Percentiles rank a stretch among this genome's conserved stretches.
Conservation (phyloP, 2,329 filamentous ascomycete species). For the Reticulascus tulasneorum region DNA sequence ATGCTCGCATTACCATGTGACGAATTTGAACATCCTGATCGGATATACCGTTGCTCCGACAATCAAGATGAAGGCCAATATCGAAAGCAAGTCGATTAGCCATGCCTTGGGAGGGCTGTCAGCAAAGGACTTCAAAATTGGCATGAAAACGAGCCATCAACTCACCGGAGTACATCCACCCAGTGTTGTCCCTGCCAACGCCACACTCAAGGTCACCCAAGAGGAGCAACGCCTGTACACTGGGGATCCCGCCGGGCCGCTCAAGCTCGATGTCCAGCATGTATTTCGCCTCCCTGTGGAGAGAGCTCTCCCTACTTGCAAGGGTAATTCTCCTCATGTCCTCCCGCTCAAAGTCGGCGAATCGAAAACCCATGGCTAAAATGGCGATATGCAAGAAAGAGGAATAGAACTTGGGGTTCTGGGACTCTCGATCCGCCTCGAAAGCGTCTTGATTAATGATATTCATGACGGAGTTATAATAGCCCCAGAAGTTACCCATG, state of each 20-base stretch:
- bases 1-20: constrained; percentile 48
- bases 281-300: constrained; percentile 50
- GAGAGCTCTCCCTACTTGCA: constrained; percentile 43
- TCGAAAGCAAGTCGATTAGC: constrained; percentile 43
- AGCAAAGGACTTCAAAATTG: constrained; percentile 16
- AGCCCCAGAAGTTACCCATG: constrained; percentile 46
- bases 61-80: constrained; percentile 45
- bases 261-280: constrained; percentile 52
- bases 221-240: constrained; percentile 47
- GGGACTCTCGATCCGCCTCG: constrained; percentile 40
- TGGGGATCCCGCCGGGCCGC: constrained; percentile 46
- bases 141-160: constrained; percentile 15
- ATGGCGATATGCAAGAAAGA: constrained; percentile 48
- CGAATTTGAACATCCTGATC: constrained; percentile 44
- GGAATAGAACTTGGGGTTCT: constrained; percentile 46
- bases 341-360: constrained; percentile 42
- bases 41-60: constrained; percentile 34
- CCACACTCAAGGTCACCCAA: constrained; percentile 51
- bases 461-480: constrained; percentile 46
- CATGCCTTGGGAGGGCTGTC: constrained; percentile 25
- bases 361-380: constrained; percentile 48
- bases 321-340: constrained; percentile 45
- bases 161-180: constrained; percentile 51
- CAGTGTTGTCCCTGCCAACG: constrained; percentile 48
- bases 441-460: constrained; percentile 47